Evolutionary conservation across 73 alveolate species (phyloP).

Genomic region (Paramecium biaurelia): DNA sequence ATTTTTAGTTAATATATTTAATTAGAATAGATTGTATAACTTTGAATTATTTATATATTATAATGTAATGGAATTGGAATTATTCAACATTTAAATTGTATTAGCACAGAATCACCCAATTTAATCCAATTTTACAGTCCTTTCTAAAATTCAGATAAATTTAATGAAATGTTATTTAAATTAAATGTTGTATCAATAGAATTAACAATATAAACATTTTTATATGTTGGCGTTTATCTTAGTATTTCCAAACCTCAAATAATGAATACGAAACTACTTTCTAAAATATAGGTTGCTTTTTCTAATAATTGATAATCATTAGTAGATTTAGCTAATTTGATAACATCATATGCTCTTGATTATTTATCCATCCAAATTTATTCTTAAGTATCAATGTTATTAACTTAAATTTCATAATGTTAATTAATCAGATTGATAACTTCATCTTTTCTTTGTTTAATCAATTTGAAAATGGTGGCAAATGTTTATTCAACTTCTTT

Average conservation of each 20-base stretch:
- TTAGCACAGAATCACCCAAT: slow-evolving; percentile 1
- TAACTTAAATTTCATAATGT: slow-evolving; percentile 44
- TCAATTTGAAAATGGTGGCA: slow-evolving; percentile 38
- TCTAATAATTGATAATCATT: slow-evolving; percentile 34
- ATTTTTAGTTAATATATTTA: no score
- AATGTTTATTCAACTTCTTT: slow-evolving; percentile 62
- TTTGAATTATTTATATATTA: no score
- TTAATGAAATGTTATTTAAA: neutral
- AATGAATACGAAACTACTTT: neutral
- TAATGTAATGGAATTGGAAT: neutral
- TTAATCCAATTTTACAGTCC: slow-evolving; percentile 41
- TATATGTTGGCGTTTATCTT: slow-evolving; percentile 39
- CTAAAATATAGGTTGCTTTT: slow-evolving; percentile 10
- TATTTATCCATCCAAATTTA: slow-evolving; percentile 55
- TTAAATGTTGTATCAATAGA: slow-evolving; percentile 39
- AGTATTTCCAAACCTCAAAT: slow-evolving; percentile 6
- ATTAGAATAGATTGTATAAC: no score
- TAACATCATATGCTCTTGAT: slow-evolving; percentile 48
- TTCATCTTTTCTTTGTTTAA: slow-evolving; percentile 63
- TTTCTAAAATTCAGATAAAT: neutral
- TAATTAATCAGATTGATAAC: slow-evolving; percentile 35
- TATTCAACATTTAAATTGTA: slow-evolving; percentile 35
- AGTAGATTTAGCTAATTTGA: slow-evolving; percentile 35
- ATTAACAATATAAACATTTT: slow-evolving; percentile 21
- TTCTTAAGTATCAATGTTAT: slow-evolving; percentile 47